Evolutionary conservation across 345 rosid genomes (phyloP), one percentile per base, ranked within the genome.

Genomic region (Trapa bicornis): DNA sequence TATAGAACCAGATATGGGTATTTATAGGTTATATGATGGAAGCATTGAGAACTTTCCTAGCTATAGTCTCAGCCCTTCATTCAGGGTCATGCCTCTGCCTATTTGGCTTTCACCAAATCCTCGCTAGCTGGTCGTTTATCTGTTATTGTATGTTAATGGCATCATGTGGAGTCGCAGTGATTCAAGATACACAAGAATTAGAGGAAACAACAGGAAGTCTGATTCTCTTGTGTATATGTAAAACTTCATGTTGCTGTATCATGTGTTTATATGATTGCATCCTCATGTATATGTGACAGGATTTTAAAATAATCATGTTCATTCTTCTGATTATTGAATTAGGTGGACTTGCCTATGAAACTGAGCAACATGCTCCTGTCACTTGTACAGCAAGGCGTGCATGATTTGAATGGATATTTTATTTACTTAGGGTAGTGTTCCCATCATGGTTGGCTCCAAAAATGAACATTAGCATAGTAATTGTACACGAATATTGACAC

Each of bases 51-150:
- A 76, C n/a, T 75, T 84, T 71, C 79, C 83, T 17, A 75, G 85
- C 68, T 83, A 67, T 73, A 63, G 76, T 0, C 47, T 63, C 41
- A 65, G 64, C 66, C 68, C 38, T 39, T 62, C 73, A 12, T 41
- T 37, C 10, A 32, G 69, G 22, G 54, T 35, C 12, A 72, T 79
- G 84, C 78, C 84, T 64, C 79, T 84, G 0, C 84, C 85, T 3
- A 61, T 87, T 14, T 87, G 87, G 89, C 73, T 87, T 67, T 65
- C 86, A 0, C 92, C 84, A 0, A 77, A 73, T 77, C 89, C 86
- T 6, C 81, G 68, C 71, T 84, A 58, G 15, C 63, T 33, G 1
- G 0, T 58, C 5, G 35, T 58, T n/a, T 54, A 17, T 54, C 58
- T 53, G 33, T 53, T 53, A 33, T 53, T 4, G 29, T n/a, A 53